phyloP scores from a whole-genome alignment of 108 stramenopile species.

The Mediolabrus comicus region DNA sequence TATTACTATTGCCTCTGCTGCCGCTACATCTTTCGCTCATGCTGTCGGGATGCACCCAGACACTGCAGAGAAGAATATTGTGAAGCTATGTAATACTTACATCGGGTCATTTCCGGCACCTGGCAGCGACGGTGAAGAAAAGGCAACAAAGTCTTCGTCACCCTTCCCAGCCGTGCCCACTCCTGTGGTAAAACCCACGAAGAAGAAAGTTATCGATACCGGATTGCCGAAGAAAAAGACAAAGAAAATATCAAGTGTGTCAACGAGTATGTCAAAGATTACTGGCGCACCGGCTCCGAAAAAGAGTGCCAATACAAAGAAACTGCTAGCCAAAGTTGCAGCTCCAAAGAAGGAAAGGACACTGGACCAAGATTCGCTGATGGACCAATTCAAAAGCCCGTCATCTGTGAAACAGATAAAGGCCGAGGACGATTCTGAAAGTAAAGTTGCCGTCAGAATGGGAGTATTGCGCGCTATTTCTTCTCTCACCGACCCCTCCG shows the following conservation, averaged over 20 bases:
- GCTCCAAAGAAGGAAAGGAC: constrained; percentile 76
- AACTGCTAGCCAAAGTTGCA: constrained; percentile 29
- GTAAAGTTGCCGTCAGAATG: constrained; percentile 62
- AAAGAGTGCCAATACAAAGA: constrained; percentile 46
- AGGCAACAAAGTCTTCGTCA: constrained; percentile 23
- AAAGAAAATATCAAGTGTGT: constrained; percentile 60
- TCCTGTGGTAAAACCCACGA: constrained; percentile 35
- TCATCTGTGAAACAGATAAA: constrained; percentile 20
- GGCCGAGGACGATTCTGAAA: constrained; percentile 70
- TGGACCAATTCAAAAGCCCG: constrained; percentile 64
- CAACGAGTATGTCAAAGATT: constrained; percentile 55
- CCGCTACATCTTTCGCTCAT: constrained; percentile 64
- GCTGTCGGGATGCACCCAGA: constrained; percentile 68
- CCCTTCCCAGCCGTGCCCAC: constrained; percentile 15
- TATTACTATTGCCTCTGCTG: constrained; percentile 60
- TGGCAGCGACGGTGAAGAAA: constrained; percentile 24
- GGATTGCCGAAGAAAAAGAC: constrained; percentile 65
- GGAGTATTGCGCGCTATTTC: constrained; percentile 73
- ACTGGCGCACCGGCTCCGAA: constrained; percentile 43
- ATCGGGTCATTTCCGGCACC: constrained; percentile 67
- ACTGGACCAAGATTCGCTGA: constrained; percentile 62
- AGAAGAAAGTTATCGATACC: constrained; percentile 68
- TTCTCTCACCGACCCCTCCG: constrained; percentile 58
- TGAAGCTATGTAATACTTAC: constrained; percentile 68
- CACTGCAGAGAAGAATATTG: constrained; percentile 60